Conservation (phyloP, 2,329 filamentous ascomycete genomes). For the Penicillium olsonii region DNA sequence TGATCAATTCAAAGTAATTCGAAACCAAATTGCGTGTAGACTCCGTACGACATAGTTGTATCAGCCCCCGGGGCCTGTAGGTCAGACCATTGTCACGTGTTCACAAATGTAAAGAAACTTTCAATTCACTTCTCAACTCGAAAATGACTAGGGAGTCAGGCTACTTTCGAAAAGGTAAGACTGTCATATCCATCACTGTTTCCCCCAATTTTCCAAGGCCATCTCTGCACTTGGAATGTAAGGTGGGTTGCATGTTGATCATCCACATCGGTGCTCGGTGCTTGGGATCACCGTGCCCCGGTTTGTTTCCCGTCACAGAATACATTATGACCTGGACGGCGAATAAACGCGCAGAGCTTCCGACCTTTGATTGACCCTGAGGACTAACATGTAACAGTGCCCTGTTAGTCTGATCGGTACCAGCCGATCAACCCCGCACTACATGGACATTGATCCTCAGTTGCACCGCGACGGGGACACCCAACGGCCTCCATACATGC, state of each 20-base stretch:
- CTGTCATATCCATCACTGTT: background rate
- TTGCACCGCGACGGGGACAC: conserved; percentile 23
- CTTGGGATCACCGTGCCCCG: conserved; percentile 23
- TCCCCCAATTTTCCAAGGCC: background rate
- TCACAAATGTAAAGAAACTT: background rate
- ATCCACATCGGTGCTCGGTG: conserved; percentile 25
- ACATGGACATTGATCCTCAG: conserved; percentile 39
- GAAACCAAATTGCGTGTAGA: background rate
- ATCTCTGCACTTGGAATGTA: background rate
- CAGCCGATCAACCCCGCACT: background rate
- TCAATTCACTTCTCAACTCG: background rate
- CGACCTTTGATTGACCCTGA: background rate
- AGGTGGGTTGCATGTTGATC: conserved; percentile 1
- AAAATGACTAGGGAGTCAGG: background rate
- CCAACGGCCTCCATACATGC: conserved; percentile 13
- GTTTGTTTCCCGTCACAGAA: background rate
- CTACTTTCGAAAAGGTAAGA: conserved; percentile 1
- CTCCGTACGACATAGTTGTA: background rate
- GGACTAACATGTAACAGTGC: conserved; percentile 1
- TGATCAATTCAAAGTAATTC: background rate
- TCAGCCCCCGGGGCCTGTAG: too few relatives aligned
- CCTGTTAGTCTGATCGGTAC: background rate
- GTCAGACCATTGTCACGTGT: conserved; percentile 4
- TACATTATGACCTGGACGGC: background rate
- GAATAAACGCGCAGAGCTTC: background rate